Evolutionary conservation across 192 early-diverging fungal species (phyloP), one percentile per base, ranked within the genome.

Genomic region (Coemansia sp.): DNA sequence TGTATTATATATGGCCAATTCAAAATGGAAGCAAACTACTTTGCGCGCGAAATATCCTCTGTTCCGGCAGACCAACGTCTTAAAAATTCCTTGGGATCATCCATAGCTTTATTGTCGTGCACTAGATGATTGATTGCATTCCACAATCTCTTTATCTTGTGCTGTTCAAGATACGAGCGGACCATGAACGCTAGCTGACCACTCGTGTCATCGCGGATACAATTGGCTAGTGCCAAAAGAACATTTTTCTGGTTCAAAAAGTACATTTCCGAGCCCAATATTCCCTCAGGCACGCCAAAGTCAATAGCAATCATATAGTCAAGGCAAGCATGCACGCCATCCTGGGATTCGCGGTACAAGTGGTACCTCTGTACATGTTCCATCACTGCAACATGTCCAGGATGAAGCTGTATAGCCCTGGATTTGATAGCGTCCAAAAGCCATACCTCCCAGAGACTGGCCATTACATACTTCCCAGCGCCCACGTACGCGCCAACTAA

Each of bases 401-500:
- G 67, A 16, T 39, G 68, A 66, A 67, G 57, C 5, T 25, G 7
- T 12, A 81, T 9, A 15, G 28, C 4, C 5, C 39, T 29, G 10
- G 18, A 23, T 21, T 25, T 9, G 7, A 81, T 33, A 13, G 73
- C 69, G 6, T 39, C 34, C 42, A 75, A 18, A 13, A 81, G 16
- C 73, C 73, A 81, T 28, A 2, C 9, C 45, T 75, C 79, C 79
- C 79, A 81, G 7, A 15, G 23, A 2, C 16, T 0, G 0, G 62
- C 70, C 5, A 49, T 66, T 6, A 56, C 34, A 0, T 5, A 4
- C 25, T 30, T 25, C 12, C 74, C 74, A 0, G 60, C 42, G 1
- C 20, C 39, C 9, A 75, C 45, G 39, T 81, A 81, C 1, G 73
- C 73, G 39, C 55, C 2, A n/a, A 72, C 45, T 35, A 81, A 64